These are phyloP conservation scores for Abelmoschus esculentus DNA, from an alignment of 345 rosid species.

Conservation along the genomic window DNA sequence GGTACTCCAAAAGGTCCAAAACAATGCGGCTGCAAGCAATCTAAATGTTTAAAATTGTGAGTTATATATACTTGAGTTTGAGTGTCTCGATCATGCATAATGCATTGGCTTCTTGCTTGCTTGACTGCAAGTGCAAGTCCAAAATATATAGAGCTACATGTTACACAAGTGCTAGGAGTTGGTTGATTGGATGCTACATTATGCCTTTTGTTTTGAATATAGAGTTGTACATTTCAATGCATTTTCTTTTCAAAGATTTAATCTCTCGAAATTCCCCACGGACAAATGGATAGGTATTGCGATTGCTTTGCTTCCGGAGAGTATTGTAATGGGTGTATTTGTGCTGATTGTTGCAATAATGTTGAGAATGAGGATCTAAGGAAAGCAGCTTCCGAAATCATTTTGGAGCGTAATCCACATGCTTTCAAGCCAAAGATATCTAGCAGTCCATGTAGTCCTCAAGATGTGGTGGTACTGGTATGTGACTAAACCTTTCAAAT, in stretches of 20 bases:
- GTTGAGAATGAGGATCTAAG: constrained; percentile 26
- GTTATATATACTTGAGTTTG: constrained; percentile 7
- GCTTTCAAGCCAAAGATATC: constrained; percentile 34
- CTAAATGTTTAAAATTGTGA: constrained; percentile 52
- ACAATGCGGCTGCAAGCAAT: constrained; percentile 46
- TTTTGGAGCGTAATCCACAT: constrained; percentile 37
- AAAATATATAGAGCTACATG: neutral
- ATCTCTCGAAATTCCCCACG: neutral
- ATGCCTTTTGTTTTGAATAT: too few relatives aligned
- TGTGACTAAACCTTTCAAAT: constrained; percentile 1
- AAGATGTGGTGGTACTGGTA: constrained; percentile 36
- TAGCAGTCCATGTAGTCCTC: constrained; percentile 10
- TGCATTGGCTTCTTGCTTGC: too few relatives aligned
- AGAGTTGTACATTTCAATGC: neutral
- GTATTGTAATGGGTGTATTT: constrained; percentile 44
- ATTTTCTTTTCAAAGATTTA: constrained; percentile 5
- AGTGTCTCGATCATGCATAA: neutral
- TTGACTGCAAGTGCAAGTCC: neutral
- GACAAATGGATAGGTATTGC: constrained; percentile 37
- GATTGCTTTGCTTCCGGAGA: constrained; percentile 49
- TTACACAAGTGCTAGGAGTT: neutral
- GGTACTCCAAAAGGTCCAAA: constrained; percentile 23
- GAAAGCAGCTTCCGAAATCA: constrained; percentile 24
- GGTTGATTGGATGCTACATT: too few relatives aligned
- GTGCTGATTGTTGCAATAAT: constrained; percentile 38